These are phyloP conservation scores for Rhinocladiella similis DNA, from an alignment of 2,329 filamentous ascomycete genomes.

Conservation along the genomic window DNA sequence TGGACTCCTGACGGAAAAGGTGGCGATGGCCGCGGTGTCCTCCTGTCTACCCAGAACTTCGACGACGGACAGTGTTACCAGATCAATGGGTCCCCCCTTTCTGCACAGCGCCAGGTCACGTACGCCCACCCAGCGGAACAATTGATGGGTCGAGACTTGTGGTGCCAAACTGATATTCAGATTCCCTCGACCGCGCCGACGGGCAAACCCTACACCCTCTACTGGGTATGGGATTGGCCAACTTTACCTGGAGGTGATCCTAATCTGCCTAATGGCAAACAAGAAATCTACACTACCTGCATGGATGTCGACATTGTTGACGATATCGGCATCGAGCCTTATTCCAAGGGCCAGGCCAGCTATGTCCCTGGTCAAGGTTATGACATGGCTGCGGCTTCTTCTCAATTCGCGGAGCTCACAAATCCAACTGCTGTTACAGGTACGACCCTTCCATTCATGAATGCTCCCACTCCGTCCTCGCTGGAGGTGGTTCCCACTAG, in stretches of 20 bases:
- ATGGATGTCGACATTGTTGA: conserved; percentile 48
- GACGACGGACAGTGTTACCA: conserved; percentile 93
- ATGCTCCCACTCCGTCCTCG: not conserved
- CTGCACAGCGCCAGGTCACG: conserved; percentile 57
- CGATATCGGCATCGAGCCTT: conserved; percentile 14
- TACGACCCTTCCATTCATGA: conserved; percentile 21
- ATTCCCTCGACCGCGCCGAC: conserved; percentile 66
- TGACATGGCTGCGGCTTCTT: conserved; percentile 40
- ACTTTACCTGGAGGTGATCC: conserved; percentile 44
- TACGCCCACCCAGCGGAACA: conserved; percentile 54
- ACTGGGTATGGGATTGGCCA: conserved; percentile 98
- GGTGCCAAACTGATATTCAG: conserved; percentile 79
- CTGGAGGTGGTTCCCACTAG: not conserved
- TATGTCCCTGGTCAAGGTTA: conserved; percentile 39
- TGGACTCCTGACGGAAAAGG: conserved; percentile 83
- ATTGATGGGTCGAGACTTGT: conserved; percentile 60
- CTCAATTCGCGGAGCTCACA: conserved; percentile 38
- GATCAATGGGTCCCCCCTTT: conserved; percentile 62
- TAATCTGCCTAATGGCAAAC: conserved; percentile 42
- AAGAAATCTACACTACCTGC: conserved; percentile 51
- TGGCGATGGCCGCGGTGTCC: conserved; percentile 72
- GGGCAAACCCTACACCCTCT: conserved; percentile 72
- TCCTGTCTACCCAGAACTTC: conserved; percentile 76
- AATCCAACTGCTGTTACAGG: conserved; percentile 30
- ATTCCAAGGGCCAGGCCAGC: conserved; percentile 23